Percentiles rank a stretch among this genome's conserved stretches.
Evolutionary conservation across 176 grass and related monocot genomes (phyloP).

Genomic region (Musa beccarii): DNA sequence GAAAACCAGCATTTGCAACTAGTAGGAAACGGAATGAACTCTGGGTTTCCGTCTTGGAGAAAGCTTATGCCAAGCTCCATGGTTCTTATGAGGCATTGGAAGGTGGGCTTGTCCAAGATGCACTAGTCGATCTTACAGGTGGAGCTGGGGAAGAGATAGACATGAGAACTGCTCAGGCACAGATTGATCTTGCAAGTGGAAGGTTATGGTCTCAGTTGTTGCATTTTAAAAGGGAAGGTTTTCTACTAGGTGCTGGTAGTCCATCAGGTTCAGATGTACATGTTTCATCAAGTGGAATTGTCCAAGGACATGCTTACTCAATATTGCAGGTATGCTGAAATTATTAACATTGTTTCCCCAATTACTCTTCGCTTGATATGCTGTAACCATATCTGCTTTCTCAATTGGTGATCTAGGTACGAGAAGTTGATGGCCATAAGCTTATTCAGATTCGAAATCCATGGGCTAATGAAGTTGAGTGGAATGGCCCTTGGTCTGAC

Average conservation of each 20-base stretch:
- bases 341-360: neutral
- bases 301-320: constrained; percentile 97
- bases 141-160: constrained; percentile 99
- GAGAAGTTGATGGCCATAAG: constrained; percentile 97
- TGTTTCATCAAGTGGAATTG: constrained; percentile 96
- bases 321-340: constrained; percentile 71
- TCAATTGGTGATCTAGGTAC: constrained; percentile 51
- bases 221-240: constrained; percentile 95
- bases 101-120: constrained; percentile 99
- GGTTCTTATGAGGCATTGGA: constrained; percentile 96
- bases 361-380: neutral
- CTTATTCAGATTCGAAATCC: constrained; percentile 98
- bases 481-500: constrained; percentile 99
- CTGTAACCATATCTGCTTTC: neutral
- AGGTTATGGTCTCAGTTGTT: constrained; percentile 95
- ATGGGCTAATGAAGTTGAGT: constrained; percentile 98
- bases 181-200: constrained; percentile 94
- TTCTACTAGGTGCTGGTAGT: constrained; percentile 98
- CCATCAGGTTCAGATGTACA: constrained; percentile 91
- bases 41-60: constrained; percentile 96
- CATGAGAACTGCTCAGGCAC: constrained; percentile 84
- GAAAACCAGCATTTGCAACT: constrained; percentile 93
- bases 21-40: constrained; percentile 87
- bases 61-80: constrained; percentile 98
- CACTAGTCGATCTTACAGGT: constrained; percentile 93